phyloP scores from a whole-genome alignment of 129 eudicot species.

The Chrysanthemum seticuspe region DNA sequence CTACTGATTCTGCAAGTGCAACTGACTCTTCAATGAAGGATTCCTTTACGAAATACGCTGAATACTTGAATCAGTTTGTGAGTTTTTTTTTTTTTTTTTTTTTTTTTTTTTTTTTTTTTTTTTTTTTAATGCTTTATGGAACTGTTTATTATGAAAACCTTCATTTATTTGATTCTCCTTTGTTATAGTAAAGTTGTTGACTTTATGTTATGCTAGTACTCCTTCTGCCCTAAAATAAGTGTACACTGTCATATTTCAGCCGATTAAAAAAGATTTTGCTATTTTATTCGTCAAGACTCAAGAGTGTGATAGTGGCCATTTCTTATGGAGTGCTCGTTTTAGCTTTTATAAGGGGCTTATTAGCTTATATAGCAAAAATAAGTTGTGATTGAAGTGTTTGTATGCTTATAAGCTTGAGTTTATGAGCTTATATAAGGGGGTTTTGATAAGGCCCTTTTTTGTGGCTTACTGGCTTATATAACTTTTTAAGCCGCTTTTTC shows the following conservation, averaged over 20 bases:
- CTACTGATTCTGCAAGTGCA: constrained; percentile 20
- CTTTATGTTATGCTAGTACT: neutral
- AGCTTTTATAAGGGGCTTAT: no score
- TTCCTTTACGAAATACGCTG: constrained; percentile 64
- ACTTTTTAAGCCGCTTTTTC: no score
- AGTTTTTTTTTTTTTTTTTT: constrained; percentile 21
- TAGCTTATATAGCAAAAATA: neutral
- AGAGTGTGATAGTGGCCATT: no score
- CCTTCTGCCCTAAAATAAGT: no score
- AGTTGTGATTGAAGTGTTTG: neutral
- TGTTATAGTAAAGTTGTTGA: neutral
- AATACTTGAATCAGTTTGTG: constrained; percentile 75
- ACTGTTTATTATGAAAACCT: no score
- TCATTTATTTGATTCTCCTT: no score
- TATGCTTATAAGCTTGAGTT: neutral
- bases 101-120: constrained; percentile 21
- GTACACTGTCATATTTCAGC: no score
- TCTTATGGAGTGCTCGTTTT: no score
- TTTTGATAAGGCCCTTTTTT: no score
- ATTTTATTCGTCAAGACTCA: no score
- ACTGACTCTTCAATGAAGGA: constrained; percentile 48
- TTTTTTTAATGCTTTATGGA: neutral
- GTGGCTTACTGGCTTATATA: no score
- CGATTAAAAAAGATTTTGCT: no score
- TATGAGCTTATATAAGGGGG: neutral